These are phyloP conservation scores for Trichocomaceae sp. DNA, from an alignment of 2,329 filamentous ascomycete genomes.

Conservation along the genomic window DNA sequence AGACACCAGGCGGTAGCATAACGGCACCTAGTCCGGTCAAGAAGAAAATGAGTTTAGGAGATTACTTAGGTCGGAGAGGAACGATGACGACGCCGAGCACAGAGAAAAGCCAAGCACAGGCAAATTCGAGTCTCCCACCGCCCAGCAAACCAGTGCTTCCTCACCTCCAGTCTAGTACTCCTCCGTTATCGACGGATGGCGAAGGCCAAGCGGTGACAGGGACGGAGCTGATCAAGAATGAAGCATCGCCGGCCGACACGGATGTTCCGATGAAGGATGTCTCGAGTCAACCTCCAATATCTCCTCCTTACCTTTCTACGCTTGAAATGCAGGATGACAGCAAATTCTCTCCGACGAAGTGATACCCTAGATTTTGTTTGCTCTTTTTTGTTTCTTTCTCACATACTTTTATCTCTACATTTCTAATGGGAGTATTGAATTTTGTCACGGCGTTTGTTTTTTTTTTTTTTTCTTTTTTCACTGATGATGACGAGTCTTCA, in stretches of 20 bases:
- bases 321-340: slow-evolving; percentile 10
- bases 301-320: slow-evolving; percentile 20
- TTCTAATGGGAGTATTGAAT: slow-evolving; percentile 9
- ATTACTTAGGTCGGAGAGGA: slow-evolving; percentile 42
- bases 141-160: slow-evolving; percentile 20
- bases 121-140: slow-evolving; percentile 19
- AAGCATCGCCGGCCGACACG: slow-evolving; percentile 16
- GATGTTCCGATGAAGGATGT: slow-evolving; percentile 31
- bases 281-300: slow-evolving; percentile 20
- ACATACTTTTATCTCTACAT: slow-evolving; percentile 5
- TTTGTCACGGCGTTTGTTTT: slow-evolving; percentile 8
- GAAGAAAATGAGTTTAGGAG: slow-evolving; percentile 46
- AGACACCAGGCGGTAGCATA: slow-evolving; percentile 23
- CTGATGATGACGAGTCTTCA: slow-evolving; percentile 6
- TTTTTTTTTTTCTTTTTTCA: too few relatives aligned
- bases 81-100: slow-evolving; percentile 35
- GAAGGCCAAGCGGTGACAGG: slow-evolving; percentile 3
- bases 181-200: slow-evolving; percentile 13
- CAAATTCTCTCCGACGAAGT: slow-evolving; percentile 12
- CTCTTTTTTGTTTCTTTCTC: slow-evolving; percentile 4
- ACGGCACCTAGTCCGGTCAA: slow-evolving; percentile 43
- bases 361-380: slow-evolving; percentile 14
- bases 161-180: slow-evolving; percentile 15
- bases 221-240: slow-evolving; percentile 17
- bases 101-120: slow-evolving; percentile 34